Evolutionary conservation across 257 asterid genomes (phyloP).

Genomic region (Anisodus acutangulus): DNA sequence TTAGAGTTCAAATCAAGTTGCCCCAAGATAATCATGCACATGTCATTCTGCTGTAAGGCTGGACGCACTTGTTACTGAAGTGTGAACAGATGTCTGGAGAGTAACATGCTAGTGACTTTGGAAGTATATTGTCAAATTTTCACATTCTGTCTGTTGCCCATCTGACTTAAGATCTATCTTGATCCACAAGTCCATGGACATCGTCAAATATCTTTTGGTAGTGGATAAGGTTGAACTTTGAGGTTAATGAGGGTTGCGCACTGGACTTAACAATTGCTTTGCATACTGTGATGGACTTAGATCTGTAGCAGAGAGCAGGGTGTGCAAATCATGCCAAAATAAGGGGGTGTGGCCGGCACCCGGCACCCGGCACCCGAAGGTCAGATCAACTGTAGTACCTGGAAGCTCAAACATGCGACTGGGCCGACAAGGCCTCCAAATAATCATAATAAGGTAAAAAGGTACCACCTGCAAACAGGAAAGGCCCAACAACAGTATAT

Average conservation of each 20-base stretch:
- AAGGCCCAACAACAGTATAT: too few species aligned
- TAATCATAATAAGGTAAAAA: too few species aligned
- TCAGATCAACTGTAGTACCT: not conserved
- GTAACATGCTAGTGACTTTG: conserved; percentile 8
- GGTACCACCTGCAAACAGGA: too few species aligned
- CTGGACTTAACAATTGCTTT: not conserved
- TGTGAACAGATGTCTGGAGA: not conserved
- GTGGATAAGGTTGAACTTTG: not conserved
- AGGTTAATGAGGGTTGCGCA: not conserved
- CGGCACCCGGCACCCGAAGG: too few species aligned
- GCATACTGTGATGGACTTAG: not conserved
- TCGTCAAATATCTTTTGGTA: not conserved
- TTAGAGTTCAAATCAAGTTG: not conserved
- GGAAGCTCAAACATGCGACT: too few species aligned
- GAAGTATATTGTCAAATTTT: not conserved
- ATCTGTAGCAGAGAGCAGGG: not conserved
- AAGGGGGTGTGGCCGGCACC: not conserved
- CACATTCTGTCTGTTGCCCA: not conserved
- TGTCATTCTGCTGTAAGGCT: not conserved
- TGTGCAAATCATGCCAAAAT: not conserved
- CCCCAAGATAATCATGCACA: not conserved
- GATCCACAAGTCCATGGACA: conserved; percentile 5
- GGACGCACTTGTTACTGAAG: not conserved
- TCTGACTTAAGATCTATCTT: not conserved
- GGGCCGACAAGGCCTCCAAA: too few species aligned